Evolutionary conservation across 352 stramenopile genomes (phyloP).

Genomic region (Vaucheria bursata): DNA sequence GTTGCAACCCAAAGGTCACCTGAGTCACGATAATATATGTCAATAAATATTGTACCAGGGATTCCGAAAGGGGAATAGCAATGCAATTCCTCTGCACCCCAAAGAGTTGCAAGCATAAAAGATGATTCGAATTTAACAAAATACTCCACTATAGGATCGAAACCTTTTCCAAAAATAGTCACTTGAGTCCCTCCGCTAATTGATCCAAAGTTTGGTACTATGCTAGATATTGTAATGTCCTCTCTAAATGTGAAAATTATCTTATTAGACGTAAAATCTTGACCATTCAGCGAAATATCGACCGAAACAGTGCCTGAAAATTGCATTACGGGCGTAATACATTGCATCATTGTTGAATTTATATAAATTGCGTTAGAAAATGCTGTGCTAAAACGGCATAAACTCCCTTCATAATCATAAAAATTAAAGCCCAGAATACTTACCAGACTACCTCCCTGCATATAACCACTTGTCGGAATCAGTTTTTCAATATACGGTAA

Average conservation of each 20-base stretch:
- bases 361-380: constrained; percentile 53
- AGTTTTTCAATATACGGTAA: neutral
- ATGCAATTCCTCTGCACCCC: no score
- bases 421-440: constrained; percentile 47
- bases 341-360: constrained; percentile 51
- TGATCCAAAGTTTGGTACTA: constrained; percentile 24
- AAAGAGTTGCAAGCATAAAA: no score
- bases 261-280: constrained; percentile 69
- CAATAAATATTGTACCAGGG: no score
- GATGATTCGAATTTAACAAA: constrained; percentile 22
- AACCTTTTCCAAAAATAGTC: constrained; percentile 9
- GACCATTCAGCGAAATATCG: constrained; percentile 56
- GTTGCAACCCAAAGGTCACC: no score
- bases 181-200: constrained; percentile 42
- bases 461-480: neutral
- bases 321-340: constrained; percentile 47
- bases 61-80: no score
- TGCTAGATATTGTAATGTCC: neutral
- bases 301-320: constrained; percentile 44
- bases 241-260: constrained; percentile 26
- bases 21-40: no score
- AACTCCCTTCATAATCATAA: constrained; percentile 38
- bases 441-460: constrained; percentile 21
- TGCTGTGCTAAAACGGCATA: constrained; percentile 59
- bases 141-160: constrained; percentile 21